Percentiles rank a stretch among this genome's conserved stretches.
These are phyloP conservation scores for Trichosporon asahii DNA, from an alignment of 1,284 basidiomycete genomes.

Conservation along the genomic window DNA sequence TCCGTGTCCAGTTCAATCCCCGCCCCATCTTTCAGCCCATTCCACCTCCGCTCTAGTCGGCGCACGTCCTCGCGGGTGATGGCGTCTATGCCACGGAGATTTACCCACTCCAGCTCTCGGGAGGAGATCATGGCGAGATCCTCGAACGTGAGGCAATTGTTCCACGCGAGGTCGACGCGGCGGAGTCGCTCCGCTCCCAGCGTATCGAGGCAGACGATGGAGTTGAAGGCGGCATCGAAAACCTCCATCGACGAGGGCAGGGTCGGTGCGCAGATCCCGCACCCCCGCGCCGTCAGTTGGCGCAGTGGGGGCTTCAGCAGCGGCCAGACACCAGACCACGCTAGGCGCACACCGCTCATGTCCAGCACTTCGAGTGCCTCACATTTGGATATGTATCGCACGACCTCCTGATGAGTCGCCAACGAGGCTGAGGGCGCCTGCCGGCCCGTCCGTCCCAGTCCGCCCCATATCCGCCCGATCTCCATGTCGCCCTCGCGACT, in stretches of 20 bases:
- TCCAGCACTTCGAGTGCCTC: slow-evolving; percentile 27
- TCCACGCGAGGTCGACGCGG: slow-evolving; percentile 35
- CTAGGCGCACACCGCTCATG: slow-evolving; percentile 28
- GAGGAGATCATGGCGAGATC: background rate
- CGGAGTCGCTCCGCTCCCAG: slow-evolving; percentile 20
- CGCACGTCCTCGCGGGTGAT: slow-evolving; percentile 40
- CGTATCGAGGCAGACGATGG: background rate
- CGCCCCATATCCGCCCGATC: background rate
- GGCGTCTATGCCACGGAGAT: slow-evolving; percentile 42
- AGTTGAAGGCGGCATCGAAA: background rate
- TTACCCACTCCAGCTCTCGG: slow-evolving; percentile 31
- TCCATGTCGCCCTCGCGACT: background rate
- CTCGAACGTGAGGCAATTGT: slow-evolving; percentile 27
- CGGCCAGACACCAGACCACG: slow-evolving; percentile 20
- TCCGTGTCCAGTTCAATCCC: background rate
- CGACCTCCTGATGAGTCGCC: background rate
- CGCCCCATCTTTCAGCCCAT: slow-evolving; percentile 20
- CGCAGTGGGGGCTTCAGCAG: background rate
- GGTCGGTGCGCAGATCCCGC: slow-evolving; percentile 12
- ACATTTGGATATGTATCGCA: background rate
- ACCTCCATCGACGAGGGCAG: background rate
- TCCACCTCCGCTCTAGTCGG: slow-evolving; percentile 36
- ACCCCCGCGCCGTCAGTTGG: slow-evolving; percentile 13
- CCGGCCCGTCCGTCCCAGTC: background rate
- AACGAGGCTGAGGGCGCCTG: slow-evolving; percentile 20